Evolutionary conservation across 306 rosid genomes (phyloP).

Genomic region (Castanea sativa): DNA sequence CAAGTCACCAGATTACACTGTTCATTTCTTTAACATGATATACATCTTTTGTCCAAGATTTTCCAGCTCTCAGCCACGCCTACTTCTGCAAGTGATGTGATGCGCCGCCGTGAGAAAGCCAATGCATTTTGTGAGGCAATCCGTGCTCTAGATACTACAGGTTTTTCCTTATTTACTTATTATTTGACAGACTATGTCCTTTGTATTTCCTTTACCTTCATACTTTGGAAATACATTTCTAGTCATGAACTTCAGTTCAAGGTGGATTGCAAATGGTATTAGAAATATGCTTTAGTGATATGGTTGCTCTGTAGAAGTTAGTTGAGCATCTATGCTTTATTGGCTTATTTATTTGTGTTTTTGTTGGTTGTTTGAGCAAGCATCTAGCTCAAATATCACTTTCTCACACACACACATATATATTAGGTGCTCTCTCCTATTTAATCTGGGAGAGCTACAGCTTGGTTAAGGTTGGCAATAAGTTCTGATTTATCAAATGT

Average conservation of each 20-base stretch:
- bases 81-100: conserved; percentile 50
- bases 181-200: background rate
- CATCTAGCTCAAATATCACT: background rate
- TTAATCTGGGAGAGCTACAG: background rate
- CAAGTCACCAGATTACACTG: conserved; percentile 9
- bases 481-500: background rate
- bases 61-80: conserved; percentile 68
- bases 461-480: background rate
- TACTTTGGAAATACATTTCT: background rate
- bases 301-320: background rate
- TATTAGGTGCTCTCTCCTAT: too few species aligned
- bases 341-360: background rate
- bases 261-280: background rate
- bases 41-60: conserved; percentile 97
- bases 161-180: conserved; percentile 25
- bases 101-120: conserved; percentile 67
- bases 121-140: conserved; percentile 95
- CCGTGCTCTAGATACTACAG: conserved; percentile 97
- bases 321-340: background rate
- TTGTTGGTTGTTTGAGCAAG: background rate
- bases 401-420: too few species aligned
- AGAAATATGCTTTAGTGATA: conserved; percentile 2
- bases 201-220: conserved; percentile 2
- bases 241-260: conserved; percentile 4
- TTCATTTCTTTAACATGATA: conserved; percentile 60